These are phyloP conservation scores for Annulohypoxylon bovei DNA, from an alignment of 495 filamentous ascomycete species.

Conservation along the genomic window DNA sequence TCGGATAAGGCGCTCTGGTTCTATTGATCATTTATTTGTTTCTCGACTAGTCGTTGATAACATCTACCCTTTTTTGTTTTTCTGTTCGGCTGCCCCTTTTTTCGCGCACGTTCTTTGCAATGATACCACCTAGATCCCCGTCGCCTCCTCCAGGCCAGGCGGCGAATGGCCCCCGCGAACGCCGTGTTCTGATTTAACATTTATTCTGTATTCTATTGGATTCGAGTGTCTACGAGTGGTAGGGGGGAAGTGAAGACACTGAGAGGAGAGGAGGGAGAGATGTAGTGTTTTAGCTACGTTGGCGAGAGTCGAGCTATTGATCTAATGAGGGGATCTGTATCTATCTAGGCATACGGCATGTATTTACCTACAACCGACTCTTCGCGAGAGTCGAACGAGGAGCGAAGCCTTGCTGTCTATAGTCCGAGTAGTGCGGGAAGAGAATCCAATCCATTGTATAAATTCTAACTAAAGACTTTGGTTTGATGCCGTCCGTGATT, in stretches of 20 bases:
- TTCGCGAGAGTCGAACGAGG: constrained; percentile 3
- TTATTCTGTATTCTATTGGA: constrained; percentile 9
- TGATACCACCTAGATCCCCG: constrained; percentile 41
- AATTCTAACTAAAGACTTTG: constrained; percentile 14
- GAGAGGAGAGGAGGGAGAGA: background rate
- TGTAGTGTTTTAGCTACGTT: constrained; percentile 2
- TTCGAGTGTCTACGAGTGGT: constrained; percentile 6
- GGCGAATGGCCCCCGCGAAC: constrained; percentile 15
- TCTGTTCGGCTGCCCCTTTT: constrained; percentile 30
- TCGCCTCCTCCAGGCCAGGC: constrained; percentile 4
- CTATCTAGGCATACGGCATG: constrained; percentile 27
- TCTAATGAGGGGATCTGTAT: constrained; percentile 33
- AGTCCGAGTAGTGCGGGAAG: constrained; percentile 8
- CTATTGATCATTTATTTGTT: background rate
- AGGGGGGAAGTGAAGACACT: background rate
- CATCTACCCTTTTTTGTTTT: constrained; percentile 12
- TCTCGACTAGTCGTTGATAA: constrained; percentile 20
- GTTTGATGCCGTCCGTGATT: background rate
- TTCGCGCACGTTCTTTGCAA: constrained; percentile 36
- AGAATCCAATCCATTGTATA: constrained; percentile 40
- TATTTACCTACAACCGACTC: constrained; percentile 26
- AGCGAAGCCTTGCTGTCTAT: constrained; percentile 26
- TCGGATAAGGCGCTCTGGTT: constrained; percentile 13
- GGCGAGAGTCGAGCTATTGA: constrained; percentile 8
- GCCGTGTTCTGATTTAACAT: constrained; percentile 12